Conservation (phyloP, 169 alveolate genomes). For the Plasmodium coatneyi region DNA sequence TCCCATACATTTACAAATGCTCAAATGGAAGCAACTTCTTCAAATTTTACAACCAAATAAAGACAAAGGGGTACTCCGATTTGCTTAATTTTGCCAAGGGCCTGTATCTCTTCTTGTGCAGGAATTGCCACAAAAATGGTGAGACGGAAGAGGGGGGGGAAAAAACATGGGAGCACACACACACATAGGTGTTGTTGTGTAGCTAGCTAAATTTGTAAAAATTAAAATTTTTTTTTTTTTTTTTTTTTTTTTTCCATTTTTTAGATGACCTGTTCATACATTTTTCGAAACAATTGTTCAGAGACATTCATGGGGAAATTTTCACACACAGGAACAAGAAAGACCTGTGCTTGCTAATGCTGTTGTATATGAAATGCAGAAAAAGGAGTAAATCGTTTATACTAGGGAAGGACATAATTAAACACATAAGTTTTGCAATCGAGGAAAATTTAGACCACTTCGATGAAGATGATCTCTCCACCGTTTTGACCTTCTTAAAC, state of each 20-base stretch:
- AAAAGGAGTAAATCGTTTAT: conserved; percentile 35
- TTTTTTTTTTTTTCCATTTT: background rate
- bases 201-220: background rate
- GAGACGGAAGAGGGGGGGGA: background rate
- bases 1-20: conserved; percentile 61
- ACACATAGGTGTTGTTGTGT: no score
- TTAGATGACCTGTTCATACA: conserved; percentile 22
- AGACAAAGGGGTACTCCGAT: conserved; percentile 24
- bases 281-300: conserved; percentile 30
- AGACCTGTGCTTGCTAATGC: conserved; percentile 48
- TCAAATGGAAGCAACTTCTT: conserved; percentile 5
- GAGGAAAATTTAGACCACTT: conserved; percentile 47
- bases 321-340: background rate
- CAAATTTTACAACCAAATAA: conserved; percentile 29
- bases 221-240: background rate
- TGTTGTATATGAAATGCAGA: conserved; percentile 38
- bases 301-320: background rate
- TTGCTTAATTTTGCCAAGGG: conserved; percentile 62
- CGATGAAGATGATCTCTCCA: conserved; percentile 65
- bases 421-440: conserved; percentile 14
- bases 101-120: conserved; percentile 28
- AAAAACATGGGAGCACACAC: background rate
- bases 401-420: conserved; percentile 19
- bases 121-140: conserved; percentile 27
- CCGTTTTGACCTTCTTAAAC: conserved; percentile 38